A percentile compares a stretch with the other conserved stretches of the same genome.
Evolutionary conservation across 495 filamentous ascomycete species (phyloP).

Genomic region (Tuber magnatum): DNA sequence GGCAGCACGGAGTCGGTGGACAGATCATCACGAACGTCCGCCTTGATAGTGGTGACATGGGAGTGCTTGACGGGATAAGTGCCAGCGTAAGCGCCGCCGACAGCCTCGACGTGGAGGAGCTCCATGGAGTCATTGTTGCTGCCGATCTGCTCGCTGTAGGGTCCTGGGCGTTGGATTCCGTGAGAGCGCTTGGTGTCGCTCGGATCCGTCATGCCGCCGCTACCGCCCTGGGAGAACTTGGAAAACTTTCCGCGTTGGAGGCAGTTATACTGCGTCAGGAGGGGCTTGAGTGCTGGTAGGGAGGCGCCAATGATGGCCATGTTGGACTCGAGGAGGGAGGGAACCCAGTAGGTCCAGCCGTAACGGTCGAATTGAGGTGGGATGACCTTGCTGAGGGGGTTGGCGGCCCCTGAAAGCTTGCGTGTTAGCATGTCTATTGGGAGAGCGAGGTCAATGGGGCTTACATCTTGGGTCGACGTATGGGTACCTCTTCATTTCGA

Average conservation of each 20-base stretch:
- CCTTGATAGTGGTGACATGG: not conserved
- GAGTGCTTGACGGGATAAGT: not conserved
- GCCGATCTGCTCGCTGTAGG: slow-evolving; percentile 1
- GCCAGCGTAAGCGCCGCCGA: not conserved
- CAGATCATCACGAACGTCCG: not conserved
- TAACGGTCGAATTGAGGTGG: slow-evolving; percentile 8
- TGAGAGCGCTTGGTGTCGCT: not conserved
- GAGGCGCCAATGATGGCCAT: slow-evolving; percentile 41
- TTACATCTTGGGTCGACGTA: slow-evolving; percentile 7
- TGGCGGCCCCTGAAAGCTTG: not conserved
- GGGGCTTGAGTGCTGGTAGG: slow-evolving; percentile 38
- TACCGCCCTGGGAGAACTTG: not conserved
- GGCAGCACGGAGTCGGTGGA: not conserved
- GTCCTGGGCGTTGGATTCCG: not conserved
- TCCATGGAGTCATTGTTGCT: slow-evolving; percentile 3
- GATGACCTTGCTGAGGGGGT: slow-evolving; percentile 8
- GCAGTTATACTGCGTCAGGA: slow-evolving; percentile 8
- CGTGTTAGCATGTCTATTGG: not conserved
- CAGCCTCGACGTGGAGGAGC: not conserved
- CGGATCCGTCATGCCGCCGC: not conserved
- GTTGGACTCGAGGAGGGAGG: slow-evolving; percentile 38
- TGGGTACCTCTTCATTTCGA: slow-evolving; percentile 1
- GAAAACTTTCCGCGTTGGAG: not conserved
- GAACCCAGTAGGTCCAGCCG: slow-evolving; percentile 6
- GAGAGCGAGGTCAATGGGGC: not conserved